Conservation (phyloP, 2,329 filamentous ascomycete genomes). For the Blumeria graminis region DNA sequence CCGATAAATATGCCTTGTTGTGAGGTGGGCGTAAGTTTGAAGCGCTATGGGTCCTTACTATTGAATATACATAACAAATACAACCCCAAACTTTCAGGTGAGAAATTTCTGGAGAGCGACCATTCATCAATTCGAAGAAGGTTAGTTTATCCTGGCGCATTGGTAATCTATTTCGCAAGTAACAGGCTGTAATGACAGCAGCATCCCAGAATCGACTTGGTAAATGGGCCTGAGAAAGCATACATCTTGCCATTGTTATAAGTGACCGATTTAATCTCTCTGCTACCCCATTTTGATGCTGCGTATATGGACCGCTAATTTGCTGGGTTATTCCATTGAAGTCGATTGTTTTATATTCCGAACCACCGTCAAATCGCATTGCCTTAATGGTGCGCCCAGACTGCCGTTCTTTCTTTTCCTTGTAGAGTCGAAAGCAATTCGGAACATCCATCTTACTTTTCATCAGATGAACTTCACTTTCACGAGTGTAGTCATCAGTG, state of each 20-base stretch:
- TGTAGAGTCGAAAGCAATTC: background rate
- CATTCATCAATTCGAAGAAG: background rate
- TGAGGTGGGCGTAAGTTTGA: background rate
- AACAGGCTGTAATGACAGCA: background rate
- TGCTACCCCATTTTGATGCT: slow-evolving; percentile 16
- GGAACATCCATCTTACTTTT: background rate
- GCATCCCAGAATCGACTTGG: background rate
- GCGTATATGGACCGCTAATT: background rate
- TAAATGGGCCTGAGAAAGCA: background rate
- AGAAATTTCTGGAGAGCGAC: background rate
- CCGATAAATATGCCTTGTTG: background rate
- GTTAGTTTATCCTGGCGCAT: background rate
- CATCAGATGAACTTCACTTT: background rate
- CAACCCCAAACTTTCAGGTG: background rate
- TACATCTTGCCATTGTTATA: background rate
- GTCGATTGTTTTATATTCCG: background rate
- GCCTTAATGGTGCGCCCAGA: background rate
- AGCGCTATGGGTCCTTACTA: background rate
- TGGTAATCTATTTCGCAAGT: background rate
- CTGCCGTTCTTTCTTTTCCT: background rate
- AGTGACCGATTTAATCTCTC: background rate
- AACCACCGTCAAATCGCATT: background rate
- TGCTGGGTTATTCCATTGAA: background rate
- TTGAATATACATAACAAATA: background rate
- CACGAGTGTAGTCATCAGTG: background rate